Percentiles rank a stretch among this genome's conserved stretches.
phyloP scores from a whole-genome alignment of 768 basidiomycete genomes.

The Boletales sp. region DNA sequence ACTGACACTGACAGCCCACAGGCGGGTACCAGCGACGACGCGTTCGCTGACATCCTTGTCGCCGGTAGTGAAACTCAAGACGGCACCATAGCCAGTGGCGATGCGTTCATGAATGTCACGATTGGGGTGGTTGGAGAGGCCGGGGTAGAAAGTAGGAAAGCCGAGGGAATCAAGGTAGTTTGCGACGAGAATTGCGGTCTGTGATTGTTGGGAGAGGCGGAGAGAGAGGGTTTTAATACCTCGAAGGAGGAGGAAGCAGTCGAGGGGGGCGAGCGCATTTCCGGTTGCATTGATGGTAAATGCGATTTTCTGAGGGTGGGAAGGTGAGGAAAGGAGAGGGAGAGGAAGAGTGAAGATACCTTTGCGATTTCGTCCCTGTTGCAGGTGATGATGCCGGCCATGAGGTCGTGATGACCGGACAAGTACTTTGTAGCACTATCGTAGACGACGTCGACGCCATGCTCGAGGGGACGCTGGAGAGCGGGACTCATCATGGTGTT shows the following conservation, averaged over 20 bases:
- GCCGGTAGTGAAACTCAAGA: slow-evolving; percentile 91
- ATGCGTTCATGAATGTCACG: slow-evolving; percentile 88
- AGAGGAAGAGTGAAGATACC: slow-evolving; percentile 33
- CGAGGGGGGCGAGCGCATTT: slow-evolving; percentile 92
- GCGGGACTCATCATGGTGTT: slow-evolving; percentile 99
- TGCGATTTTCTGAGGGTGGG: slow-evolving; percentile 63
- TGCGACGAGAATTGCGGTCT: slow-evolving; percentile 78
- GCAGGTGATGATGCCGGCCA: slow-evolving; percentile 95
- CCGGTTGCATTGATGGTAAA: slow-evolving; percentile 93
- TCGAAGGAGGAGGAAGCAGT: slow-evolving; percentile 92
- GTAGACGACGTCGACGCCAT: slow-evolving; percentile 96
- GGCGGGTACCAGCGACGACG: slow-evolving; percentile 85
- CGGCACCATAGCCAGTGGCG: slow-evolving; percentile 88
- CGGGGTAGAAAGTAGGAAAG: slow-evolving; percentile 91
- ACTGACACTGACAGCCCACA: slow-evolving; percentile 98
- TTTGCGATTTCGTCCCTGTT: slow-evolving; percentile 89
- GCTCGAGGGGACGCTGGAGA: slow-evolving; percentile 89
- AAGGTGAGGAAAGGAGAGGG: not conserved
- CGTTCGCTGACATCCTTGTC: slow-evolving; percentile 87
- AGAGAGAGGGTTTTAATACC: slow-evolving; percentile 95
- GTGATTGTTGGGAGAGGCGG: slow-evolving; percentile 93
- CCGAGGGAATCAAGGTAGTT: slow-evolving; percentile 81
- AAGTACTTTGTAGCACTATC: slow-evolving; percentile 98
- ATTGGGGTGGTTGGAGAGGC: slow-evolving; percentile 76
- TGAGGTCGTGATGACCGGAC: slow-evolving; percentile 97